Percentiles rank a stretch among this genome's conserved stretches.
These are phyloP conservation scores for Cutaneotrichosporon sp. DNA, from an alignment of 1,284 basidiomycete species.

Conservation along the genomic window DNA sequence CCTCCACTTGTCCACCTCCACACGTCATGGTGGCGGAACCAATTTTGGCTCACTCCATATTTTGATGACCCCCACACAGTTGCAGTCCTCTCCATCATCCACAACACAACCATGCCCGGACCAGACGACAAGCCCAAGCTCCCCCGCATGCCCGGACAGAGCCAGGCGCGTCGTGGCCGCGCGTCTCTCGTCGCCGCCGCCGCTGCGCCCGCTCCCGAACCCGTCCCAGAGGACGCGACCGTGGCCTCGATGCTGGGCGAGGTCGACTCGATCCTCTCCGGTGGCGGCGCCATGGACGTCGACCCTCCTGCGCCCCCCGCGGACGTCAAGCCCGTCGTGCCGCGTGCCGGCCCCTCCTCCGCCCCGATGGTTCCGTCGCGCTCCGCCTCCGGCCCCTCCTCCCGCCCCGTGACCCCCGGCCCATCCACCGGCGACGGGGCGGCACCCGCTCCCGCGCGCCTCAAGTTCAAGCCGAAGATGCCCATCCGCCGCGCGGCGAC, in stretches of 20 bases:
- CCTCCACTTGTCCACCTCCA: background rate
- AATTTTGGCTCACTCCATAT: background rate
- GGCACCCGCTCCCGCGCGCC: slow-evolving; percentile 25
- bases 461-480: slow-evolving; percentile 54
- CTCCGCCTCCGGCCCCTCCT: slow-evolving; percentile 3
- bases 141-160: slow-evolving; percentile 21
- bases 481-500: slow-evolving; percentile 41
- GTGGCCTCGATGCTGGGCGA: background rate
- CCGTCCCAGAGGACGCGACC: background rate
- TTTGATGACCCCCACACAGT: background rate
- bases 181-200: slow-evolving; percentile 19
- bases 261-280: background rate
- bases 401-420: background rate
- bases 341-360: background rate
- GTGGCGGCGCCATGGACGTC: slow-evolving; percentile 10
- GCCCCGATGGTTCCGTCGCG: background rate
- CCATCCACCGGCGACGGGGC: background rate
- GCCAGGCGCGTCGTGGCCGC: background rate
- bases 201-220: background rate
- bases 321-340: slow-evolving; percentile 1
- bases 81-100: background rate
- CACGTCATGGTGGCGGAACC: background rate
- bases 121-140: slow-evolving; percentile 20
- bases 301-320: background rate
- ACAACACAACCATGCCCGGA: slow-evolving; percentile 13